Evolutionary conservation across 2,329 filamentous ascomycete species (phyloP).

Genomic region (Colletotrichum sp.): DNA sequence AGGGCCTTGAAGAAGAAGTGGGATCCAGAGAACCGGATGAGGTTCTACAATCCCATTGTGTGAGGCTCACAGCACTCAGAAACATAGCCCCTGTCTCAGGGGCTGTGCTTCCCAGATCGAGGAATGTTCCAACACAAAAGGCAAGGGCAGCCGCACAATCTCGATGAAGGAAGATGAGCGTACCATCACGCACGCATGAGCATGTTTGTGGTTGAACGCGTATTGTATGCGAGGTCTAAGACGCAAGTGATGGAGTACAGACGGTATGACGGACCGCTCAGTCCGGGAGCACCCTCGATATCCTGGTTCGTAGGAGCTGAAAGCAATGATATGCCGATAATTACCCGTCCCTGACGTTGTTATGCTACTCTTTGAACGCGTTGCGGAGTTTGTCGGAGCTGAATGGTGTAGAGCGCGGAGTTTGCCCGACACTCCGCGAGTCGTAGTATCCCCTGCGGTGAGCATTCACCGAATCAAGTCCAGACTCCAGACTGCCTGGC

Average conservation of each 20-base stretch:
- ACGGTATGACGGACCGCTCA: not conserved
- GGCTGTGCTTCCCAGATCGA: not conserved
- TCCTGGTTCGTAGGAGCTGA: not conserved
- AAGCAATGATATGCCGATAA: not conserved
- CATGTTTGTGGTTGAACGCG: not conserved
- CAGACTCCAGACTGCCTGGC: not conserved
- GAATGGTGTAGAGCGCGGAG: not conserved
- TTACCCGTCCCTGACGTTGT: not conserved
- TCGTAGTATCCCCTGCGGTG: not conserved
- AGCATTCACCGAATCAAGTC: not conserved
- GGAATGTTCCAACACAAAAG: not conserved
- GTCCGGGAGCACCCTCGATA: not conserved
- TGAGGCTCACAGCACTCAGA: not conserved
- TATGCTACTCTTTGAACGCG: not conserved
- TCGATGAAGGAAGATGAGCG: not conserved
- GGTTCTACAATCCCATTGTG: constrained; percentile 28
- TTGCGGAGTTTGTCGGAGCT: not conserved
- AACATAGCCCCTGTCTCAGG: not conserved
- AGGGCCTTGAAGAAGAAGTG: constrained; percentile 27
- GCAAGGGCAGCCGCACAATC: not conserved
- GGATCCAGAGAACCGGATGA: constrained; percentile 30
- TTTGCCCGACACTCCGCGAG: not conserved
- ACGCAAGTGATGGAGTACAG: not conserved
- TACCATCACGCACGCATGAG: not conserved
- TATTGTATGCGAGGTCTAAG: not conserved